Base-by-base conservation (phyloP, 208 protist genomes). In the Acanthamoeba triangularis region DNA sequence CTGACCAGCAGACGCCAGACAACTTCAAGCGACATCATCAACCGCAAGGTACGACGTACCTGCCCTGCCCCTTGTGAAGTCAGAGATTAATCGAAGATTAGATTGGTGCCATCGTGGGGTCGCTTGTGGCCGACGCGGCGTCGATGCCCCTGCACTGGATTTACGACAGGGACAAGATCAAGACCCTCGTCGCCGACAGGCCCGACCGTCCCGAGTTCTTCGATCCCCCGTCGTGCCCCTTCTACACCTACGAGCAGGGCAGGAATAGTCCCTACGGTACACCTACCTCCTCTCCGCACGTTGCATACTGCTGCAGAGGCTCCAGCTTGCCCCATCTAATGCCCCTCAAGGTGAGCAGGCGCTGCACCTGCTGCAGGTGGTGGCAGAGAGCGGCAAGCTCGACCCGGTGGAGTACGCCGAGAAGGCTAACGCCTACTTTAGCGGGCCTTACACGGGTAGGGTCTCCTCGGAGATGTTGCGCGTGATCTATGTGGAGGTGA, bases 221-320 rank as follows among this genome's bases (percentile, higher is more conserved):
- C 82, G 52, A 90, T 8, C 82, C 82, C 20, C 82, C 82, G 13
- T 59, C 82, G 23, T 90, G 82, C 56, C 82, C 82, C 10, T 90
- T 37, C 82, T 90, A 90, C 82, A 90, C 10, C 82, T 90, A 90
- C 30, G 82, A 90, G 82, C 82, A 28, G 8, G 82, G 82, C 11
- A 90, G 82, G 82, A 90, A 90, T 25, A 90, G 52, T 65, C 82
- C 82, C 56, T 90, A 90, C 33, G 82, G 82, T 90, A 41, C n/a
- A n/a, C n/a, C n/a, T n/a, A 1, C 1, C 54, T 0, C n/a, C 2
- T 1, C 47, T 69, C 6, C 37, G 0, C 30, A 44, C 6, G 25
- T 90, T 3, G 20, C 63, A 2, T 13, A 13, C 63, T 61, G 47
- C 23, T 65, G 28, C 65, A 37, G 13, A 3, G 1, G 20, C 25